These are phyloP conservation scores for Rhytidhysteron rufulum DNA, from an alignment of 2,329 filamentous ascomycete species.

Conservation along the genomic window DNA sequence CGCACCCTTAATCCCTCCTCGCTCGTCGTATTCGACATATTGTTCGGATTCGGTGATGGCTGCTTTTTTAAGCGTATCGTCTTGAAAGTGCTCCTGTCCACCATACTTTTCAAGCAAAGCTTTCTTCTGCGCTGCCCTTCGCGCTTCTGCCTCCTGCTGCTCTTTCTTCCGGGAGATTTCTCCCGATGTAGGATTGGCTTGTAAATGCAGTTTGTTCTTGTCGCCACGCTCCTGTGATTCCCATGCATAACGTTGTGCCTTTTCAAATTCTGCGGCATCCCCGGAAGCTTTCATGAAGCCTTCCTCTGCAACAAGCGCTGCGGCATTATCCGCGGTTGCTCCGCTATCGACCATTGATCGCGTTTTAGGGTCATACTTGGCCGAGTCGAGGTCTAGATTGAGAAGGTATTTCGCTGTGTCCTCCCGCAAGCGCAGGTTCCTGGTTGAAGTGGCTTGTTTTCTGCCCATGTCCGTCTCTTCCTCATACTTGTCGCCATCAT, in stretches of 20 bases:
- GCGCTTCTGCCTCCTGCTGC: slow-evolving; percentile 65
- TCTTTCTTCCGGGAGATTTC: slow-evolving; percentile 81
- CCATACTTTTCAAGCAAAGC: slow-evolving; percentile 80
- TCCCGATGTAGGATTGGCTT: slow-evolving; percentile 93
- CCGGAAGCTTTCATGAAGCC: slow-evolving; percentile 86
- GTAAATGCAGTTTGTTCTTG: slow-evolving; percentile 78
- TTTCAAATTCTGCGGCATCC: slow-evolving; percentile 89
- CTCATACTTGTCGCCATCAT: slow-evolving; percentile 67
- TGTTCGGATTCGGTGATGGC: slow-evolving; percentile 75
- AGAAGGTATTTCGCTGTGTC: slow-evolving; percentile 96
- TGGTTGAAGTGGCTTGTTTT: slow-evolving; percentile 83
- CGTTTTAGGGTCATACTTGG: slow-evolving; percentile 97
- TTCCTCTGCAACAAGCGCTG: slow-evolving; percentile 83
- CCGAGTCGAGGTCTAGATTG: slow-evolving; percentile 92
- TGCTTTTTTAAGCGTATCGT: slow-evolving; percentile 61
- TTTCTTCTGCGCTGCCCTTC: slow-evolving; percentile 64
- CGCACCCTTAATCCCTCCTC: slow-evolving; percentile 83
- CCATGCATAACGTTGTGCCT: slow-evolving; percentile 87
- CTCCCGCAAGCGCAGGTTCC: slow-evolving; percentile 87
- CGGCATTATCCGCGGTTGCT: slow-evolving; percentile 73
- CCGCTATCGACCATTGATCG: slow-evolving; percentile 84
- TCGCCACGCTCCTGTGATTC: slow-evolving; percentile 83
- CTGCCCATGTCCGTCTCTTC: slow-evolving; percentile 97
- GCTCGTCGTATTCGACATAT: slow-evolving; percentile 93
- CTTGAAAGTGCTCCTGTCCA: slow-evolving; percentile 57